Base-by-base conservation (phyloP, 1,284 basidiomycete species). In the Cutaneotrichosporon sp. region DNA sequence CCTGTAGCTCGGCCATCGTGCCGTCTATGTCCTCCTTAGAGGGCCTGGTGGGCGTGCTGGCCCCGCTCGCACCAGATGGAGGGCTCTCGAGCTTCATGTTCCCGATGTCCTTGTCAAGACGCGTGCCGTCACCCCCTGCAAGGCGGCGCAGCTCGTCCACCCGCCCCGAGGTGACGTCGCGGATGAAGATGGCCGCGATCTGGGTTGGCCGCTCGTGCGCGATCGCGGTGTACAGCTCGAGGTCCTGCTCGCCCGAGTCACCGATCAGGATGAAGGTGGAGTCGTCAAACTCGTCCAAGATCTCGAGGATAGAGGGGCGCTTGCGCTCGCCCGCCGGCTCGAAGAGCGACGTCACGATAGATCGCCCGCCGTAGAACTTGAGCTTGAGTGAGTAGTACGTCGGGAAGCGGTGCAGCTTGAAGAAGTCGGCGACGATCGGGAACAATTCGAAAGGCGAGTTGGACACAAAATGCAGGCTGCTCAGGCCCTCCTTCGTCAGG, bases 381-480 rank as follows among this genome's bases (percentile, higher is more conserved):
- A 93, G 82, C 70, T 68, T 84, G 81, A 42, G 90, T 86, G 45
- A 94, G 81, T 69, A 72, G 34, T 70, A 70, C 0, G 62, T 27
- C 10, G 78, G 75, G 63, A 79, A 79, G 25, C 84, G 80, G 5
- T 91, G 86, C 29, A 89, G 75, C 33, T 82, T 78, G 60, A 98
- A 84, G 76, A 95, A 97, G 36, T 91, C 87, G 62, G 83, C 84
- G 29, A 97, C 81, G 18, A 94, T 83, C 0, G 87, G 89, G 42
- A 92, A 84, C n/a, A 95, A 82, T 70, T 93, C 91, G 69, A 88
- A 90, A 0, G 94, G 94, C 0, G 89, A 88, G 73, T 97, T 97
- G 22, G 91, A 93, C 87, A 93, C 90, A 76, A 91, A 93, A 72
- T 93, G 91, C 73, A 93, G 93, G 33, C 88, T 81, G 8, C 87